Percentiles rank a stretch among this genome's conserved stretches.
phyloP scores from a whole-genome alignment of 176 grass and related monocot species.

The Oryza rufipogon region DNA sequence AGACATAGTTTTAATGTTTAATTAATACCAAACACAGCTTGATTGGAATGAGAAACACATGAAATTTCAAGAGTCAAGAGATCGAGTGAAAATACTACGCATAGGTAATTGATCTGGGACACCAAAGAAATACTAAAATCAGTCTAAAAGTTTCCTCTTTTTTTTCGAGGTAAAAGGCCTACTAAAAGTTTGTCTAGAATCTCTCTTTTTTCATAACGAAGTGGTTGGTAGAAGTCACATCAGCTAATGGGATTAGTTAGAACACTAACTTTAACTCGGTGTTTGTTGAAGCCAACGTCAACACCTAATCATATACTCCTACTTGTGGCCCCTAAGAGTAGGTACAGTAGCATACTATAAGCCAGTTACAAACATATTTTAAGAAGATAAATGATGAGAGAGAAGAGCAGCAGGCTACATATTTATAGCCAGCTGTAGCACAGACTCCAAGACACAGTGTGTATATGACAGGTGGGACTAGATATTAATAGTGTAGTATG shows the following conservation, averaged over 20 bases:
- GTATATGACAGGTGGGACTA: too few species aligned
- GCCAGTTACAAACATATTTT: too few species aligned
- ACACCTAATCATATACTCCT: neutral
- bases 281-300: slow-evolving; percentile 17
- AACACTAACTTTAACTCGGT: slow-evolving; percentile 6
- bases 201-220: neutral
- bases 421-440: too few species aligned
- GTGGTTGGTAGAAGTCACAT: slow-evolving; percentile 41
- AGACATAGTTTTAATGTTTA: neutral
- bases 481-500: too few species aligned
- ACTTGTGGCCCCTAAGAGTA: too few species aligned
- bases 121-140: neutral
- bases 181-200: neutral
- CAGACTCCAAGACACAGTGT: too few species aligned
- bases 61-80: neutral
- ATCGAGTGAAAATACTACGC: neutral
- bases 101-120: neutral
- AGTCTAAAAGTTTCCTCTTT: neutral
- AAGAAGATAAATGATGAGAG: too few species aligned
- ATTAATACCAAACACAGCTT: neutral
- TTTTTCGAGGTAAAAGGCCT: too few species aligned
- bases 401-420: too few species aligned
- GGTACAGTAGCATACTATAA: too few species aligned
- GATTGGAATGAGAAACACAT: neutral
- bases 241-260: slow-evolving; percentile 42